phyloP scores from a whole-genome alignment of 1,284 basidiomycete genomes.

The Puccinia coronata region DNA sequence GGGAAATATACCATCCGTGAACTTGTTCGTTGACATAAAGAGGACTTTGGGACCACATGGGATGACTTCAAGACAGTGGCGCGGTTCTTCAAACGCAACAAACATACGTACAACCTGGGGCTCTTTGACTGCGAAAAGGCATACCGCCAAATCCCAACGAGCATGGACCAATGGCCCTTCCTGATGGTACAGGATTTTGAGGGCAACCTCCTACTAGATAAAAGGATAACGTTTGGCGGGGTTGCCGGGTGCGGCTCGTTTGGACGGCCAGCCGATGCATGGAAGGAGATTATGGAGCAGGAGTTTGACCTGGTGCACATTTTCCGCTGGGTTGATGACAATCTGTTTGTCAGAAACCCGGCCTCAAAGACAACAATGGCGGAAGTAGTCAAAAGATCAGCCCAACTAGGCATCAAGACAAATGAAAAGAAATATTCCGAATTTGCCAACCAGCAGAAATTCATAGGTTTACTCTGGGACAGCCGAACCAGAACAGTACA shows the following conservation, averaged over 20 bases:
- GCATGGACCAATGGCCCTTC: background rate
- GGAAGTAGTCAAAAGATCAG: background rate
- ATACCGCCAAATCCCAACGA: too few relatives aligned
- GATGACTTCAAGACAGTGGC: slow-evolving; percentile 8
- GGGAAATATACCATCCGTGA: background rate
- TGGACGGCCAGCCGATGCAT: slow-evolving; percentile 3
- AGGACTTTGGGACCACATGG: background rate
- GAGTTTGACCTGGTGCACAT: background rate
- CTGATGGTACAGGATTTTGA: background rate
- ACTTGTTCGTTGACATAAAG: slow-evolving; percentile 2
- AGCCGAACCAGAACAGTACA: background rate
- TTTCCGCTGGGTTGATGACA: background rate
- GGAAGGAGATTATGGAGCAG: background rate
- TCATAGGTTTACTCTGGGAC: too few relatives aligned
- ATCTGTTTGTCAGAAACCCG: background rate
- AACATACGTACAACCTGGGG: background rate
- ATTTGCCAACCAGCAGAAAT: too few relatives aligned
- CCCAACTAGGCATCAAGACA: background rate
- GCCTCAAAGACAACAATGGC: background rate
- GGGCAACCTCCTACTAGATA: too few relatives aligned
- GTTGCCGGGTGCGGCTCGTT: background rate
- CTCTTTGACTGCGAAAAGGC: background rate
- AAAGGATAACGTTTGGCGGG: background rate
- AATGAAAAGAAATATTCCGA: too few relatives aligned
- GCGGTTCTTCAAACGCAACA: background rate